Percentiles rank a stretch among this genome's conserved stretches.
Evolutionary conservation across 192 early-diverging fungal genomes (phyloP).

Genomic region (Gryganskiella cystojenkinii): DNA sequence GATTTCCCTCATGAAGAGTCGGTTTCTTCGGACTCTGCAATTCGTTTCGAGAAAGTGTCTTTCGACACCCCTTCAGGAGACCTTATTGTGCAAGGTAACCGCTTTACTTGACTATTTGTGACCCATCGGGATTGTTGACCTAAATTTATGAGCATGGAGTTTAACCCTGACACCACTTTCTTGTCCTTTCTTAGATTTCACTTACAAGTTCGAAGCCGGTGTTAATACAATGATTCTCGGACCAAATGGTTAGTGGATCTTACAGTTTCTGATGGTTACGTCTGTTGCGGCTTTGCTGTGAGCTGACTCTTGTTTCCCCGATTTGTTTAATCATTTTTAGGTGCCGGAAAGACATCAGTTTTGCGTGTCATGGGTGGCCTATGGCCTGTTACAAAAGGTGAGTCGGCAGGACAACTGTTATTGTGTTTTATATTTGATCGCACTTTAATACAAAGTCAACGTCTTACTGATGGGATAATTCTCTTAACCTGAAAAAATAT

Average conservation of each 20-base stretch:
- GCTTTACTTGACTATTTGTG: not conserved
- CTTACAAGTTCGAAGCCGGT: conserved; percentile 60
- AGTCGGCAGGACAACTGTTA: too few species aligned
- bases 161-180: not conserved
- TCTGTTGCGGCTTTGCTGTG: too few species aligned
- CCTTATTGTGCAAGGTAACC: conserved; percentile 25
- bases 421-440: conserved; percentile 20
- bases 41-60: conserved; percentile 37
- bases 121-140: not conserved
- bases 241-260: conserved; percentile 82
- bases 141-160: not conserved
- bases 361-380: conserved; percentile 81
- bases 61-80: conserved; percentile 34
- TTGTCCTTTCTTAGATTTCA: conserved; percentile 55
- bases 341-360: conserved; percentile 84
- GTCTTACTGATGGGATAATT: too few species aligned
- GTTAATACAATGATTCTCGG: conserved; percentile 75
- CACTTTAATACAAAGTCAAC: too few species aligned
- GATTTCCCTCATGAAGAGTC: conserved; percentile 56
- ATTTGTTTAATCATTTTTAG: conserved; percentile 24
- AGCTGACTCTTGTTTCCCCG: not conserved
- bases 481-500: conserved; percentile 72
- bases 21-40: conserved; percentile 32
- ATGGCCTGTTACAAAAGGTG: conserved; percentile 72
- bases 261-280: too few species aligned